phyloP scores from a whole-genome alignment of 179 eudicot species.

The Spergularia azorica region DNA sequence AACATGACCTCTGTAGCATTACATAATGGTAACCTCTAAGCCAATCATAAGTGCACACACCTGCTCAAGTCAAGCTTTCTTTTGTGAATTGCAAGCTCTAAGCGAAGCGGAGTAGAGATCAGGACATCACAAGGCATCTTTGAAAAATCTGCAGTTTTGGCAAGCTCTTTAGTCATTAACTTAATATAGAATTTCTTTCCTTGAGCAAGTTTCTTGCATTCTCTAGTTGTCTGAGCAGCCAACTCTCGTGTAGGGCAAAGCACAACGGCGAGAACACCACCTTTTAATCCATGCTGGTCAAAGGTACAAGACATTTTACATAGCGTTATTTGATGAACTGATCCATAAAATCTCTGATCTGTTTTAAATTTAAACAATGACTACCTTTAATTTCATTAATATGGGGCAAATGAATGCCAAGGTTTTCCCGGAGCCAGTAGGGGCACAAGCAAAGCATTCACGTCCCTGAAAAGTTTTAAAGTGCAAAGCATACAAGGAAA shows the following conservation, averaged over 20 bases:
- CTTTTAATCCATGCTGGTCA: conserved; percentile 64
- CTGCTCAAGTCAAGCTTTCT: conserved; percentile 91
- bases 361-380: background rate
- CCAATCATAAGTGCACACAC: conserved; percentile 31
- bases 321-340: background rate
- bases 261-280: conserved; percentile 80
- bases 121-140: conserved; percentile 86
- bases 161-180: conserved; percentile 81
- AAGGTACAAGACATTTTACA: conserved; percentile 9
- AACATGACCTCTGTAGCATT: conserved; percentile 4
- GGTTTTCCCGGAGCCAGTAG: conserved; percentile 98
- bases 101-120: conserved; percentile 82
- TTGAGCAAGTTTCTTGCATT: conserved; percentile 82
- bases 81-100: conserved; percentile 66
- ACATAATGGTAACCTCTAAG: background rate
- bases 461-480: conserved; percentile 55
- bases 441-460: conserved; percentile 98
- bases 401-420: conserved; percentile 96
- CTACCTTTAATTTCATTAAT: conserved; percentile 88
- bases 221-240: conserved; percentile 94
- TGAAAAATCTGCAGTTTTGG: conserved; percentile 74
- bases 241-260: conserved; percentile 91
- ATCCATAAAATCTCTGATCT: background rate
- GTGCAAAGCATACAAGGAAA: background rate
- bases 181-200: conserved; percentile 84